phyloP scores from a whole-genome alignment of 2,329 filamentous ascomycete genomes.

The Anisogramma anomala region DNA sequence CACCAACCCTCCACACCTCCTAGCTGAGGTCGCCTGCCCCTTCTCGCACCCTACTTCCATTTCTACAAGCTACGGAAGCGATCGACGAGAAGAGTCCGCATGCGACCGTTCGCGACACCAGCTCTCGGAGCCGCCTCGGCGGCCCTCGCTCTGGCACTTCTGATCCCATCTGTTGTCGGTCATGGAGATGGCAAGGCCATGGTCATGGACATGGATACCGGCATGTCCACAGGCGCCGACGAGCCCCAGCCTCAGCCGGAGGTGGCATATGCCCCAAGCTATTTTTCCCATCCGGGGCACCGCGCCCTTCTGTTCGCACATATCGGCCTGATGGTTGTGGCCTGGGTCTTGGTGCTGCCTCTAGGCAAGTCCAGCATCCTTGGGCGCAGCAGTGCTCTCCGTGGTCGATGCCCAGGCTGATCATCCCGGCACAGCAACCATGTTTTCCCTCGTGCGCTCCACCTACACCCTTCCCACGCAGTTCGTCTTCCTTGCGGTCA shows the following conservation, averaged over 20 bases:
- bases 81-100: conserved; percentile 6
- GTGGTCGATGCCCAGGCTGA: conserved; percentile 11
- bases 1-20: too few species aligned
- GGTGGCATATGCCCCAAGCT: conserved; percentile 26
- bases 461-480: conserved; percentile 60
- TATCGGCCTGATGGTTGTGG: conserved; percentile 54
- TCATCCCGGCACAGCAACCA: conserved; percentile 48
- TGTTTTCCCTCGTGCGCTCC: conserved; percentile 75
- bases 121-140: conserved; percentile 20
- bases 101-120: conserved; percentile 18
- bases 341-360: conserved; percentile 60
- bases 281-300: conserved; percentile 29
- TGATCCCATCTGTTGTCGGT: conserved; percentile 23
- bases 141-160: conserved; percentile 19
- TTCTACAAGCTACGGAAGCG: too few species aligned
- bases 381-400: background rate
- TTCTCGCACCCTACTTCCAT: background rate
- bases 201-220: conserved; percentile 21
- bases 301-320: conserved; percentile 39
- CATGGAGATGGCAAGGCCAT: conserved; percentile 23
- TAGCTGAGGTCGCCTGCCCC: too few species aligned
- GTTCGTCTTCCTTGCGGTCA: conserved; percentile 52
- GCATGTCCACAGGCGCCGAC: conserved; percentile 19
- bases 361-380: conserved; percentile 39
- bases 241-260: conserved; percentile 19